These are phyloP conservation scores for Passalora sequoiae DNA, from an alignment of 2,329 filamentous ascomycete species.

Conservation along the genomic window DNA sequence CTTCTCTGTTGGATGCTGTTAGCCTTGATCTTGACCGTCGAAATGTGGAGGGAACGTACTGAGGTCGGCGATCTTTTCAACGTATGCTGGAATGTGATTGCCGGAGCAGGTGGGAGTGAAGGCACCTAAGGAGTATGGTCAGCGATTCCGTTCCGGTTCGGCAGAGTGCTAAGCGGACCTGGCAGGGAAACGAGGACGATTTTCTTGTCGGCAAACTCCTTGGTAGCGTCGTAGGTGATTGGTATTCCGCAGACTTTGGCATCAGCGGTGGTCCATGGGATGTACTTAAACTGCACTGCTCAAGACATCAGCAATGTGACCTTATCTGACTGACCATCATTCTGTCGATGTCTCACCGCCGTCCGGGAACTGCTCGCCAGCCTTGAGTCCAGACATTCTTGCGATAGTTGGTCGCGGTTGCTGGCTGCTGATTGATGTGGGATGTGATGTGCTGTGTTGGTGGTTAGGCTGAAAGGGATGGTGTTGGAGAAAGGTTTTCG, in stretches of 20 bases:
- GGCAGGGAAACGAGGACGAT: constrained; percentile 20
- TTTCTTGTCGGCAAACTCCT: constrained; percentile 22
- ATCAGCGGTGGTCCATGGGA: constrained; percentile 20
- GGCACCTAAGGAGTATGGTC: constrained; percentile 5
- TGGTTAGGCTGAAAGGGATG: not conserved
- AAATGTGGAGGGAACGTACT: constrained; percentile 11
- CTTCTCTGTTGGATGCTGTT: constrained; percentile 10
- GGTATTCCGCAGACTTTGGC: constrained; percentile 21
- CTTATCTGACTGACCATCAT: not conserved
- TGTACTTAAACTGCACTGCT: constrained; percentile 24
- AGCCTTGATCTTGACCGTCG: no score
- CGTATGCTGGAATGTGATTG: constrained; percentile 20
- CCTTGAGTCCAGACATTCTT: constrained; percentile 18
- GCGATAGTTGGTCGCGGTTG: not conserved
- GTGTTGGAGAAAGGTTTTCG: not conserved
- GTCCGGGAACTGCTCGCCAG: constrained; percentile 19
- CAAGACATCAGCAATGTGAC: constrained; percentile 3
- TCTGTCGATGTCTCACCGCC: constrained; percentile 15
- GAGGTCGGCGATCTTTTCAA: constrained; percentile 17
- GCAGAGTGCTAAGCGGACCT: not conserved
- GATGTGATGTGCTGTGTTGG: not conserved
- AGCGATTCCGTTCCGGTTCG: not conserved
- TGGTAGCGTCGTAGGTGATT: constrained; percentile 16
- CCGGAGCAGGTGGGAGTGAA: constrained; percentile 23
- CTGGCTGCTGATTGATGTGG: not conserved